Conservation (phyloP, 768 basidiomycete genomes). For the Tylopilus sp. region DNA sequence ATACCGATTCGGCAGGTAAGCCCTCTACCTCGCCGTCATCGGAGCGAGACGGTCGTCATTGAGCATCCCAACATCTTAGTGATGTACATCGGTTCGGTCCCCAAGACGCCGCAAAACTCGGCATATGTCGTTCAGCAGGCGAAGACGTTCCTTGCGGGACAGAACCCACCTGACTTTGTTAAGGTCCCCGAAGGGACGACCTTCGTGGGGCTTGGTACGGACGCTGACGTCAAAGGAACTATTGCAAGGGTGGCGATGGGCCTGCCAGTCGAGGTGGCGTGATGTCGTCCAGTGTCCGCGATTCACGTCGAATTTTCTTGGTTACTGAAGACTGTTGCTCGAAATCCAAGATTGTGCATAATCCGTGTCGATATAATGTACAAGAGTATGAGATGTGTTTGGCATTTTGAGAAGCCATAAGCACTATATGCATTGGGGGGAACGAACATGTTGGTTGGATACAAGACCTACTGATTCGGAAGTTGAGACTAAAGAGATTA, state of each 20-base stretch:
- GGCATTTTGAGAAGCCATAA: too few relatives aligned
- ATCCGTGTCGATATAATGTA: too few relatives aligned
- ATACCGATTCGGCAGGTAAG: slow-evolving; percentile 53
- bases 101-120: slow-evolving; percentile 57
- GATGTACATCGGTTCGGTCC: slow-evolving; percentile 78
- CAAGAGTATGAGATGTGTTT: too few relatives aligned
- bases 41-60: background rate
- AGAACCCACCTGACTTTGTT: slow-evolving; percentile 72
- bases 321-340: too few relatives aligned
- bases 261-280: slow-evolving; percentile 23
- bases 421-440: too few relatives aligned
- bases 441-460: too few relatives aligned
- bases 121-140: slow-evolving; percentile 62
- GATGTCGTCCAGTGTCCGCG: too few relatives aligned
- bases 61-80: slow-evolving; percentile 38
- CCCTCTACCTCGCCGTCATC: background rate
- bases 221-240: slow-evolving; percentile 36
- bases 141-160: slow-evolving; percentile 54
- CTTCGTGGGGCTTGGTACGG: slow-evolving; percentile 39
- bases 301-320: too few relatives aligned
- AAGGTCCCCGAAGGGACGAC: slow-evolving; percentile 39
- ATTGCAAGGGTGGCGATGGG: slow-evolving; percentile 45
- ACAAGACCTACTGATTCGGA: too few relatives aligned
- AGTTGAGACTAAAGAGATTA: too few relatives aligned
- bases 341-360: too few relatives aligned